phyloP scores from a whole-genome alignment of 768 basidiomycete genomes.

The Leccinum ochraceum region DNA sequence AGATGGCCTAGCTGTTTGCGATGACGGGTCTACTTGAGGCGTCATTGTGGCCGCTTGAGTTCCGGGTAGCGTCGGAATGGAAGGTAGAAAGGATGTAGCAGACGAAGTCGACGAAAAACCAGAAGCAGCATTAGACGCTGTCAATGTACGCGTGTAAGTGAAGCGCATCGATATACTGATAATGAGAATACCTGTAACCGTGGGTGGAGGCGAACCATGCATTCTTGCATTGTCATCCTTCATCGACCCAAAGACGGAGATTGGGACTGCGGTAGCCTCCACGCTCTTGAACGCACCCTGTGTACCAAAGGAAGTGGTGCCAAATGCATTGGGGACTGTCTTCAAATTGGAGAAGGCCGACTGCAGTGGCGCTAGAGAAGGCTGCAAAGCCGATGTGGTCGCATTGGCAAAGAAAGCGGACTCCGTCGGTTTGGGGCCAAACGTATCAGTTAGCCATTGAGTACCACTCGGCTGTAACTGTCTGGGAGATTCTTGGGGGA shows the following conservation, averaged over 20 bases:
- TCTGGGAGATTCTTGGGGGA: conserved; percentile 4
- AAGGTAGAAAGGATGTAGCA: conserved; percentile 4
- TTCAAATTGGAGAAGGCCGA: conserved; percentile 40
- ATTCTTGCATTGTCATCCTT: neutral
- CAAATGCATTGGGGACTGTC: conserved; percentile 37
- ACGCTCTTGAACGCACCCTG: conserved; percentile 7
- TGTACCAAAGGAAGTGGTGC: conserved; percentile 23
- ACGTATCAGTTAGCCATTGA: conserved; percentile 36
- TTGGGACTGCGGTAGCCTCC: conserved; percentile 1
- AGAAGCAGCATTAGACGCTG: neutral
- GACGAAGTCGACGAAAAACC: neutral
- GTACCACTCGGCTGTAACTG: conserved; percentile 30
- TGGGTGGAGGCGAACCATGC: conserved; percentile 1
- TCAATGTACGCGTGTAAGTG: neutral
- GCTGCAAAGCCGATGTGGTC: conserved; percentile 15
- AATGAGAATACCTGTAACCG: conserved; percentile 17
- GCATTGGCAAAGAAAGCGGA: conserved; percentile 22
- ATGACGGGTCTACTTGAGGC: conserved; percentile 1
- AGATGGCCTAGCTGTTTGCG: neutral
- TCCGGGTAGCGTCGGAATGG: neutral
- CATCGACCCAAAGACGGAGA: conserved; percentile 11
- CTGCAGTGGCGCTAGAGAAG: conserved; percentile 11
- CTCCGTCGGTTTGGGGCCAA: conserved; percentile 30
- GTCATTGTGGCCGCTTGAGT: neutral
- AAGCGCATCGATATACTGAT: neutral